Conservation (phyloP, 148 eudicot genomes). For the Oxyria digyna region DNA sequence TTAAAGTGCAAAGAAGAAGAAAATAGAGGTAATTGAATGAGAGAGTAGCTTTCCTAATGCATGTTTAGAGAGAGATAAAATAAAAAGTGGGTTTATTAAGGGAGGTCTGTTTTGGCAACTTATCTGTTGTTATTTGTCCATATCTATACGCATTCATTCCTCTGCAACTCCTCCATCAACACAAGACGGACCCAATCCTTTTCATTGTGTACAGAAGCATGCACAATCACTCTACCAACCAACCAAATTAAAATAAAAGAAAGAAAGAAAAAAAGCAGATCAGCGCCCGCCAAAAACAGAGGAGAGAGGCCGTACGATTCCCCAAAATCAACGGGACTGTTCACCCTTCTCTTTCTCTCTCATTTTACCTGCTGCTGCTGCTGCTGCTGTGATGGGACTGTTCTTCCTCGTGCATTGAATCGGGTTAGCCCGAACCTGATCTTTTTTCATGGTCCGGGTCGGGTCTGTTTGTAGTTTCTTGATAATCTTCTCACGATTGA, state of each 20-base stretch:
- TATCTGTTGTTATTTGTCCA: neutral
- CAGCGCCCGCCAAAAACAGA: constrained; percentile 8
- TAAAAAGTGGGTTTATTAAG: neutral
- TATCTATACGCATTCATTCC: neutral
- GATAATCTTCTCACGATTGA: neutral
- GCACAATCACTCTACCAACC: neutral
- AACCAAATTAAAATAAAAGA: neutral
- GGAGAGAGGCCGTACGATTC: constrained; percentile 2
- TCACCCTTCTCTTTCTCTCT: too few relatives aligned
- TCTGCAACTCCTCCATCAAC: neutral
- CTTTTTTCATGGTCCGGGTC: neutral
- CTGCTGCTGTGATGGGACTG: constrained; percentile 8
- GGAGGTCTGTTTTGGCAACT: neutral
- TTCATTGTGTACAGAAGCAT: constrained; percentile 4
- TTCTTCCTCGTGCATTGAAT: neutral
- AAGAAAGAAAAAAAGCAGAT: neutral
- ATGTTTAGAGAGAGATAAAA: neutral
- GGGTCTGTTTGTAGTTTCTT: neutral
- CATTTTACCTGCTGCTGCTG: too few relatives aligned
- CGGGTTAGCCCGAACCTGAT: neutral
- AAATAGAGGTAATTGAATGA: neutral
- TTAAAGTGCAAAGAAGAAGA: neutral
- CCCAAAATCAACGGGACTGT: constrained; percentile 1
- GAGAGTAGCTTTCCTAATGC: neutral
- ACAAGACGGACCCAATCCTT: too few relatives aligned